Base-by-base conservation (phyloP, 768 basidiomycete genomes). In the Pisolithus marmoratus region DNA sequence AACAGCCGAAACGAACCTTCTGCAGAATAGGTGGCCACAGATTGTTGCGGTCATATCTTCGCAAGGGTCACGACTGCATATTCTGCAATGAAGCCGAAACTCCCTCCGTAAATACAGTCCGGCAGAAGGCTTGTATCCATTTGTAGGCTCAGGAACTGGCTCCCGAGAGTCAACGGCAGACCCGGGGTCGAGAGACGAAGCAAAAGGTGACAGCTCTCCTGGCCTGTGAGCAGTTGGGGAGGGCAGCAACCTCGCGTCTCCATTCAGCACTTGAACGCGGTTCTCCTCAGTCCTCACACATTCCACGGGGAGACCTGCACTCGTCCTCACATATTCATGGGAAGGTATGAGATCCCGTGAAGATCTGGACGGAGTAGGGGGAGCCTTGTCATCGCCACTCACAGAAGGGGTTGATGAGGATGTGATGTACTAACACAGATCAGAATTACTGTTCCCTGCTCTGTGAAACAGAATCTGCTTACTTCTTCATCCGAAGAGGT, bases 11-110 rank as follows among this genome's bases (percentile, higher is more conserved):
- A 63, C 76, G 24, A 51, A 82, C 82, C 70, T 52, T 50, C 78
- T 72, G 57, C 83, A 84, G 56, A 84, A 84, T 15, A 84, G 57
- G 54, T 84, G 83, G 2, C 83, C 83, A 57, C 83, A 84, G 63
- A 80, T 77, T 3, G 79, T 82, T 19, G 76, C 81, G 2, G 79
- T 82, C 41, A 76, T 72, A 52, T 81, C 73, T 29, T 74, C 71
- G 48, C 78, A 80, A 1, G 74, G 72, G 48, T 82, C 74, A 22
- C 67, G 60, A 4, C 70, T 65, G 55, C 81, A 83, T 1, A 73
- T 63, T 23, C 83, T 73, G 51, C 80, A 83, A 44, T 81, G 75
- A 46, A 80, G 58, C 5, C 62, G 59, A 38, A 59, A 34, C 48
- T 34, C 45, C 15, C 19, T 48, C 12, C 29, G 24, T 4, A 38